Conservation (phyloP, 768 basidiomycete species). For the Sarcodon aspratus region DNA sequence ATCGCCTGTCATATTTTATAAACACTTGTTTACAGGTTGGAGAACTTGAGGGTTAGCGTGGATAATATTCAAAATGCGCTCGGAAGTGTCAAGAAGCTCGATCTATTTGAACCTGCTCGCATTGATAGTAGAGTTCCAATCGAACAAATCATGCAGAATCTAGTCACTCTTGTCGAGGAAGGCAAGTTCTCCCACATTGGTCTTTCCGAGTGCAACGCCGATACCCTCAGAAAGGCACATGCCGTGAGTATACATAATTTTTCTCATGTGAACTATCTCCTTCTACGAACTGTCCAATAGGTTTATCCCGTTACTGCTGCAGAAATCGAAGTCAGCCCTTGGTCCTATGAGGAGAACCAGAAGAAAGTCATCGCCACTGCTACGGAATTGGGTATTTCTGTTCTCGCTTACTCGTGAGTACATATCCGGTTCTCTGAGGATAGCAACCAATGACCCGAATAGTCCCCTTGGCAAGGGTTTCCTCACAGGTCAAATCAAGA, state of each 20-base stretch:
- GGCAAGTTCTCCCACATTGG: constrained; percentile 52
- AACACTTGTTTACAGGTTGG: constrained; percentile 10
- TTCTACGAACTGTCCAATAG: constrained; percentile 13
- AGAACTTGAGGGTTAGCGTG: constrained; percentile 37
- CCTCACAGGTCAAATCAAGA: constrained; percentile 39
- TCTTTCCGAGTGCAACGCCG: constrained; percentile 40
- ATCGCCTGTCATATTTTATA: neutral
- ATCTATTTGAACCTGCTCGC: constrained; percentile 46
- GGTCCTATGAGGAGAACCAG: constrained; percentile 42
- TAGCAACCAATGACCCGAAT: neutral
- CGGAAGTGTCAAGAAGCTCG: constrained; percentile 41
- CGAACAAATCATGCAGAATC: constrained; percentile 31
- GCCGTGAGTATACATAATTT: constrained; percentile 17
- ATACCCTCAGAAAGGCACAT: constrained; percentile 29
- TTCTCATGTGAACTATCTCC: neutral
- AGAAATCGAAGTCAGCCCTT: constrained; percentile 60
- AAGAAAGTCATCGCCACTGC: constrained; percentile 42
- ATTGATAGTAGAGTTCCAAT: constrained; percentile 30
- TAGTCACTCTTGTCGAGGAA: constrained; percentile 36
- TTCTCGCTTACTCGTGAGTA: constrained; percentile 48
- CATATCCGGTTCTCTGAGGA: neutral
- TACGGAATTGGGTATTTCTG: constrained; percentile 39
- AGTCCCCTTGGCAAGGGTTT: constrained; percentile 46
- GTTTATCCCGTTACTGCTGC: constrained; percentile 44
- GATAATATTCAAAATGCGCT: constrained; percentile 30